These are phyloP conservation scores for Iris pallida DNA, from an alignment of 116 monocot genomes.

Conservation along the genomic window DNA sequence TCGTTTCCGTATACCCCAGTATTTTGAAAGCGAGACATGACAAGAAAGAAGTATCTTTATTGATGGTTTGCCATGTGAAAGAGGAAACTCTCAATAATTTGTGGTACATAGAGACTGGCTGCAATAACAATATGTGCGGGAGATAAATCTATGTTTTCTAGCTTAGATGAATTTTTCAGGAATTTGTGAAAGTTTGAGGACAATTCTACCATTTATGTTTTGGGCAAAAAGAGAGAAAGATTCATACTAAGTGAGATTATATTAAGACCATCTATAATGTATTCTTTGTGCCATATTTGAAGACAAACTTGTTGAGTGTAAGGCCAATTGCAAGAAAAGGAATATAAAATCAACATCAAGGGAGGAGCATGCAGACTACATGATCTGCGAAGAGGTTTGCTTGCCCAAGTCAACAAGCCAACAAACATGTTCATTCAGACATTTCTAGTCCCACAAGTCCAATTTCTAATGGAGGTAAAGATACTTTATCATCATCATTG, in stretches of 20 bases:
- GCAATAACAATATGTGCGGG: no score
- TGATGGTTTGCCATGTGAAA: not conserved
- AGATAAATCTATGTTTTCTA: not conserved
- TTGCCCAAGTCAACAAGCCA: not conserved
- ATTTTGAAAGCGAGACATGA: no score
- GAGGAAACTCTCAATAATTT: not conserved
- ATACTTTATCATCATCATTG: not conserved
- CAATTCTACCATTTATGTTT: not conserved
- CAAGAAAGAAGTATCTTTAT: not conserved
- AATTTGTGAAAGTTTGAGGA: not conserved
- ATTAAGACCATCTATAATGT: no score
- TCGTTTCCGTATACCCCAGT: no score
- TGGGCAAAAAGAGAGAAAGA: not conserved
- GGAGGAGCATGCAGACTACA: no score
- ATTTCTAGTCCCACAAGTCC: not conserved
- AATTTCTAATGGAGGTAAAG: not conserved
- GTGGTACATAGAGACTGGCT: no score
- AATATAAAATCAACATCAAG: no score
- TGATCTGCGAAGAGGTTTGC: no score
- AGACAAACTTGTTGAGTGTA: no score
- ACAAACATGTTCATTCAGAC: not conserved
- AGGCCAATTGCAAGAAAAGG: no score
- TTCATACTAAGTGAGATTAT: not conserved
- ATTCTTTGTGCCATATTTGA: no score
- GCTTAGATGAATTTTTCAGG: not conserved